phyloP scores from a whole-genome alignment of 345 rosid species.

The Citrus medica region DNA sequence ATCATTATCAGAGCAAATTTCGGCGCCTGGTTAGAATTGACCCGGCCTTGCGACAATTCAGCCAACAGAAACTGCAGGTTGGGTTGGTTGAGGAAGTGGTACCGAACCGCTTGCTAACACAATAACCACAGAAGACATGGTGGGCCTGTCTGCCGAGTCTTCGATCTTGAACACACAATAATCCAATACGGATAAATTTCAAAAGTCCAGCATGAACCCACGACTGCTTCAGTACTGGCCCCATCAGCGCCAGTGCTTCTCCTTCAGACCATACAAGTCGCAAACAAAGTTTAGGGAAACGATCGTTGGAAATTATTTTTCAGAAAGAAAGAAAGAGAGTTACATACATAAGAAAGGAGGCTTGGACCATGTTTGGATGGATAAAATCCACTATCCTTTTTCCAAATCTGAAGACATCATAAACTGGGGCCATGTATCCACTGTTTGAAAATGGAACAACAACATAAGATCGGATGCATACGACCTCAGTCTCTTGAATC shows the following conservation, averaged over 20 bases:
- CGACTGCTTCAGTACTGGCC: background rate
- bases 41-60: background rate
- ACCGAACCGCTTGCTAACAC: conserved; percentile 19
- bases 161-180: conserved; percentile 5
- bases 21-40: background rate
- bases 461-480: background rate
- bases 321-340: background rate
- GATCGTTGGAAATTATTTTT: too few relatives aligned
- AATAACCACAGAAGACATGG: conserved; percentile 4
- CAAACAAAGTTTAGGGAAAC: background rate
- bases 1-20: background rate
- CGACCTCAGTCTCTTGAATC: too few relatives aligned
- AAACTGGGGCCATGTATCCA: conserved; percentile 37
- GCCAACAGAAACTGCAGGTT: conserved; percentile 27
- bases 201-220: too few relatives aligned
- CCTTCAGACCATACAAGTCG: background rate
- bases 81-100: conserved; percentile 19
- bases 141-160: conserved; percentile 10
- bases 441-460: background rate
- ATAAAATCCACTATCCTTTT: conserved; percentile 8
- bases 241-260: background rate
- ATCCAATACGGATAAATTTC: too few relatives aligned
- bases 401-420: conserved; percentile 48
- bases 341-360: conserved; percentile 30
- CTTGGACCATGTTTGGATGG: conserved; percentile 5